phyloP scores from a whole-genome alignment of 2,329 filamentous ascomycete genomes.

The Thermochaetoides dissita region DNA sequence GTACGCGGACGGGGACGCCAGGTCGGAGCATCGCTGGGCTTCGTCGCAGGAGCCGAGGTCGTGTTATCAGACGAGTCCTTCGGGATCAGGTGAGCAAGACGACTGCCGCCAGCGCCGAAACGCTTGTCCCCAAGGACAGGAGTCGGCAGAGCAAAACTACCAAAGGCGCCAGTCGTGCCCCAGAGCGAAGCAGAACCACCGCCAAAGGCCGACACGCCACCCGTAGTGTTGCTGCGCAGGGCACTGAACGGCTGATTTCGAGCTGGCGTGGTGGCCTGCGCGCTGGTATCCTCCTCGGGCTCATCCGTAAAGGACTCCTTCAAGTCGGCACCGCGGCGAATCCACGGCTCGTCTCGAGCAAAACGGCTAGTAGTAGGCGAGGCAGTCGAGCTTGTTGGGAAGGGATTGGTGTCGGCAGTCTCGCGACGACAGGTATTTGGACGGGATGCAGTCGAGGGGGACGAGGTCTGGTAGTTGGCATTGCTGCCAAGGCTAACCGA shows the following conservation, averaged over 20 bases:
- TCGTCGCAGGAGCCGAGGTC: conserved; percentile 24
- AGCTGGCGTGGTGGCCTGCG: conserved; percentile 19
- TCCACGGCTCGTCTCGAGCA: conserved; percentile 50
- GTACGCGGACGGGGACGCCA: conserved; percentile 51
- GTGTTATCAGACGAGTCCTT: conserved; percentile 59
- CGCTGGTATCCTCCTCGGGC: conserved; percentile 30
- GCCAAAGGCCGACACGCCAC: conserved; percentile 38
- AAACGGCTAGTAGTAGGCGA: conserved; percentile 52
- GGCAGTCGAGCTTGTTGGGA: conserved; percentile 34
- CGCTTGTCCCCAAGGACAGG: conserved; percentile 54
- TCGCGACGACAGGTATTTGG: conserved; percentile 71
- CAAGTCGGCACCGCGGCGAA: conserved; percentile 39
- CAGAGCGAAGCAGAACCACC: too few species aligned
- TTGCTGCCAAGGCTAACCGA: conserved; percentile 62
- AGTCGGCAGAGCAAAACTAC: conserved; percentile 63
- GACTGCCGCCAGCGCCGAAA: conserved; percentile 62
- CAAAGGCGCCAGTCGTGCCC: conserved; percentile 68
- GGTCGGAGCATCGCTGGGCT: conserved; percentile 34
- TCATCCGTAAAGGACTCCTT: conserved; percentile 41
- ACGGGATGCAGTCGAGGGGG: conserved; percentile 56
- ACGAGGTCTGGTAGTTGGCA: conserved; percentile 54
- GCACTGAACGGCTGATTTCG: conserved; percentile 29
- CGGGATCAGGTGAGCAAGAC: conserved; percentile 70
- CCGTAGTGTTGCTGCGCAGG: conserved; percentile 40
- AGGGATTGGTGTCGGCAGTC: conserved; percentile 57